Evolutionary conservation across 1,284 basidiomycete species (phyloP).

Genomic region (Sporisorium graminicola): DNA sequence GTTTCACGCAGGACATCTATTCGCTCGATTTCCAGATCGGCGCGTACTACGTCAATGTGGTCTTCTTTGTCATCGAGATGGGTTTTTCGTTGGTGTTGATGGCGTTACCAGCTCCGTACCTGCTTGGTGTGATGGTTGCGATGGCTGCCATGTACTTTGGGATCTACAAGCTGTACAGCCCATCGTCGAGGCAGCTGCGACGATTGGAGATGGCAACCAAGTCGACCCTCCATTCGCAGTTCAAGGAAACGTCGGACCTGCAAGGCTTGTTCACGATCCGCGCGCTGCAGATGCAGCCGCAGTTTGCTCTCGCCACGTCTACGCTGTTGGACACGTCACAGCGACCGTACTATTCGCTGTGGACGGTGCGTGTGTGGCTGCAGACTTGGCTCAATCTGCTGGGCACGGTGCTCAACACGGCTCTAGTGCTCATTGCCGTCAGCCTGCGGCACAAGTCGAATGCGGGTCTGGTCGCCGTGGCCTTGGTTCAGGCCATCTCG

Average conservation of each 20-base stretch:
- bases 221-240: conserved; percentile 33
- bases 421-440: conserved; percentile 42
- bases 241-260: conserved; percentile 31
- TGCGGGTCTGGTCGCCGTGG: conserved; percentile 63
- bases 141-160: conserved; percentile 12
- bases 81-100: conserved; percentile 22
- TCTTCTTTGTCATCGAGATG: conserved; percentile 14
- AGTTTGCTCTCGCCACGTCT: conserved; percentile 16
- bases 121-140: conserved; percentile 16
- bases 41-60: conserved; percentile 10
- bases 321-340: conserved; percentile 31
- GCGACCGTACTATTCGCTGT: conserved; percentile 35
- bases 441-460: conserved; percentile 22
- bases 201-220: conserved; percentile 50
- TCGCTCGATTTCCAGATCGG: conserved; percentile 34
- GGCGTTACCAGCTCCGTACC: conserved; percentile 28
- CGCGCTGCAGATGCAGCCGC: conserved; percentile 24
- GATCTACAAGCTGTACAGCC: conserved; percentile 39
- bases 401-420: conserved; percentile 34
- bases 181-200: conserved; percentile 40
- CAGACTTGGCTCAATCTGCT: conserved; percentile 33
- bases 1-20: conserved; percentile 54
- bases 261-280: conserved; percentile 44
- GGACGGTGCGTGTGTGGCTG: conserved; percentile 46
- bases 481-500: conserved; percentile 56